Conservation (phyloP, 1,139 yeast genomes). For the Blastobotrys petasosporus region DNA sequence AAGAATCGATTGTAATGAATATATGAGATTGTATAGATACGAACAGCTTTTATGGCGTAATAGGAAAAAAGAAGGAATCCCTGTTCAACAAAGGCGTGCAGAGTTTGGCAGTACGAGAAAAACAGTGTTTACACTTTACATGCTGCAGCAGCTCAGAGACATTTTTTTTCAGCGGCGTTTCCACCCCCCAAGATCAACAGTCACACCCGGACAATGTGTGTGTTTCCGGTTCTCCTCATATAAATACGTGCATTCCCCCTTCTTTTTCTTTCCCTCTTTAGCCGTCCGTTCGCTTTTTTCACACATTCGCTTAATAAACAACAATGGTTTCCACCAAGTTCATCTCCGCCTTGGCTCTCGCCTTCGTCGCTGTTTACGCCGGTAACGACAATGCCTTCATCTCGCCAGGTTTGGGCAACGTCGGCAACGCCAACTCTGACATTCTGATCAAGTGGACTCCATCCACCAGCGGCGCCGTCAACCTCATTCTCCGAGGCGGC, state of each 20-base stretch:
- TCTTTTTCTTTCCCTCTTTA: constrained; percentile 2
- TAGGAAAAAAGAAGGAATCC: no score
- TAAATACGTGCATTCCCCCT: neutral
- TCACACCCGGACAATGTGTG: no score
- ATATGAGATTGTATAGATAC: no score
- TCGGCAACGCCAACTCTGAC: constrained; percentile 25
- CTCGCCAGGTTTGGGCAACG: constrained; percentile 29
- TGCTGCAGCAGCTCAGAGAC: neutral
- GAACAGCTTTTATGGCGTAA: no score
- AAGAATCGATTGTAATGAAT: no score
- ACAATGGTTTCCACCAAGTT: constrained; percentile 17
- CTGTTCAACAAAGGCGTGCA: no score
- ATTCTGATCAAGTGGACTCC: constrained; percentile 29
- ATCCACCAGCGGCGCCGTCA: constrained; percentile 26
- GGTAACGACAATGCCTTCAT: constrained; percentile 26
- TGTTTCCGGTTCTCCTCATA: neutral
- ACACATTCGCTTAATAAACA: neutral
- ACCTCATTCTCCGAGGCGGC: constrained; percentile 29
- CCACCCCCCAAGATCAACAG: no score
- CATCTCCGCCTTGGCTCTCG: constrained; percentile 13
- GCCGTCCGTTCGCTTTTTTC: constrained; percentile 1
- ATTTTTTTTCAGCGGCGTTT: neutral
- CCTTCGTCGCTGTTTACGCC: constrained; percentile 28
- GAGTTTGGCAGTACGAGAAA: no score
- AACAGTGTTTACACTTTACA: neutral